Evolutionary conservation across 371 early-diverging fungal genomes (phyloP).

Genomic region (Lichtheimia corymbifera): DNA sequence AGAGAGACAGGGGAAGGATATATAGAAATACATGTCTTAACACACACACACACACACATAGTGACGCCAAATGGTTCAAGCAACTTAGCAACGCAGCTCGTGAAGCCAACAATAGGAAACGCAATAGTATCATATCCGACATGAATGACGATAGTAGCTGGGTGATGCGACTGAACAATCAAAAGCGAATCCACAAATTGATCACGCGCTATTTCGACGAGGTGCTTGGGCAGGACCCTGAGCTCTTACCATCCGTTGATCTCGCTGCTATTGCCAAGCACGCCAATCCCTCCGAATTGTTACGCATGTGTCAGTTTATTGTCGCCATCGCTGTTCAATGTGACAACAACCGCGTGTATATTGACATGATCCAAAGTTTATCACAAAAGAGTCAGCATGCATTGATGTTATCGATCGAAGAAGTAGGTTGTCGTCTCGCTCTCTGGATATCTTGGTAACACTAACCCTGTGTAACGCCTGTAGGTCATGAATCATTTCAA

Average conservation of each 20-base stretch:
- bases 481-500: constrained; percentile 46
- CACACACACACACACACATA: constrained; percentile 23
- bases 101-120: constrained; percentile 22
- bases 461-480: not conserved
- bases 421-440: not conserved
- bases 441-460: no score
- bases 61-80: constrained; percentile 91
- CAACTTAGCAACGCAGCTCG: constrained; percentile 38
- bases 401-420: constrained; percentile 90
- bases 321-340: constrained; percentile 89
- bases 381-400: constrained; percentile 76
- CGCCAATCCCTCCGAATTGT: constrained; percentile 65
- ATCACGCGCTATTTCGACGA: constrained; percentile 89
- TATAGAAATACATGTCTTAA: not conserved
- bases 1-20: not conserved
- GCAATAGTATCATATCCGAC: constrained; percentile 15
- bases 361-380: constrained; percentile 84
- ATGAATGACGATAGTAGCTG: constrained; percentile 63
- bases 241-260: constrained; percentile 59
- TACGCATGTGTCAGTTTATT: constrained; percentile 80
- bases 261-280: constrained; percentile 86
- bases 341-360: constrained; percentile 77
- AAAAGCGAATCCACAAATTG: constrained; percentile 85
- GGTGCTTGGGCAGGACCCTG: constrained; percentile 69
- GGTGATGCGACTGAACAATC: constrained; percentile 88